A percentile compares a stretch with the other conserved stretches of the same genome.
These are phyloP conservation scores for Termitomyces titanicus DNA, from an alignment of 768 basidiomycete species.

Conservation along the genomic window DNA sequence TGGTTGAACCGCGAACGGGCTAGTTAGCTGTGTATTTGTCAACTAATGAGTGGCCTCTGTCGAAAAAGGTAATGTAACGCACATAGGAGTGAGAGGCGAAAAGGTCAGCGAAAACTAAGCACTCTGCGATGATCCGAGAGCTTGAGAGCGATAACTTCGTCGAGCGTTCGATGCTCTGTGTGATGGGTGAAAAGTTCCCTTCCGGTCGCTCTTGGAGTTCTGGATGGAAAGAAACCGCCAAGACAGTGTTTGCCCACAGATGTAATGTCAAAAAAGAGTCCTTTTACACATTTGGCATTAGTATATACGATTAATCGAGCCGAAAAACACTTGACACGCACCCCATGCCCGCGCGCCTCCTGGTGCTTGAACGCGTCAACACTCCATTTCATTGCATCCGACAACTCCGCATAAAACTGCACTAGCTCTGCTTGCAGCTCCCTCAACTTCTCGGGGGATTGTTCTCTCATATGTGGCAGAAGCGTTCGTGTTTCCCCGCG, in stretches of 20 bases:
- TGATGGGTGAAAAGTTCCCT: slow-evolving; percentile 1
- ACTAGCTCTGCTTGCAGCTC: slow-evolving; percentile 10
- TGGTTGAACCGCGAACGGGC: slow-evolving; percentile 13
- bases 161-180: slow-evolving; percentile 11
- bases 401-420: slow-evolving; percentile 10
- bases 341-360: slow-evolving; percentile 14
- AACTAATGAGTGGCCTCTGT: not conserved
- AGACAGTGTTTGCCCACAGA: slow-evolving; percentile 11
- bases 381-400: slow-evolving; percentile 14
- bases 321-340: not conserved
- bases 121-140: slow-evolving; percentile 12
- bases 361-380: slow-evolving; percentile 14
- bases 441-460: slow-evolving; percentile 3
- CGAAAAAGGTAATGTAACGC: not conserved
- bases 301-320: not conserved
- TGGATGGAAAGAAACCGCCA: slow-evolving; percentile 12
- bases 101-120: slow-evolving; percentile 13
- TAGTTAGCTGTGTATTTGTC: slow-evolving; percentile 6
- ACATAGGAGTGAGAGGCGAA: slow-evolving; percentile 16
- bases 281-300: slow-evolving; percentile 1
- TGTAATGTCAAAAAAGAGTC: slow-evolving; percentile 14
- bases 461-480: not conserved
- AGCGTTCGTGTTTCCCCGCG: slow-evolving; percentile 11
- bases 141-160: slow-evolving; percentile 11
- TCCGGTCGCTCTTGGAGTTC: slow-evolving; percentile 9